A percentile compares a stretch with the other conserved stretches of the same genome.
phyloP scores from a whole-genome alignment of 441 rosid genomes.

The Gossypium trilobum region DNA sequence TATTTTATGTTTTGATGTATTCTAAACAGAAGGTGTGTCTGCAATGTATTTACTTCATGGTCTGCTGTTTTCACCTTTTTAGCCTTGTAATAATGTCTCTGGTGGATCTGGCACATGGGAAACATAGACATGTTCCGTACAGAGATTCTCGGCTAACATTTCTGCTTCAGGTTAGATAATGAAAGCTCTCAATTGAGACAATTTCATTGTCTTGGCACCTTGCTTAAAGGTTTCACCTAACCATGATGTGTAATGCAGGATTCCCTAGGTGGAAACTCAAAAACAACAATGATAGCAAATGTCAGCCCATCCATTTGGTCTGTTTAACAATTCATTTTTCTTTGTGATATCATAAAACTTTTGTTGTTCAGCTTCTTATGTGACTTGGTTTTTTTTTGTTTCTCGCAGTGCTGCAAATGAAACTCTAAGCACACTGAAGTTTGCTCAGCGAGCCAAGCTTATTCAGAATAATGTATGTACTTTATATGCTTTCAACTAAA shows the following conservation, averaged over 20 bases:
- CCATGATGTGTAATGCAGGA: constrained; percentile 46
- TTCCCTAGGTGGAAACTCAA: constrained; percentile 91
- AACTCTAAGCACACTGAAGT: constrained; percentile 89
- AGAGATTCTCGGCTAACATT: constrained; percentile 96
- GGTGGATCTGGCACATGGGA: constrained; percentile 93
- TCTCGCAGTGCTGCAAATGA: constrained; percentile 72
- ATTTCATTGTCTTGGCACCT: constrained; percentile 3
- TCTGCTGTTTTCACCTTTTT: constrained; percentile 21
- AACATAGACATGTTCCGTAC: constrained; percentile 86
- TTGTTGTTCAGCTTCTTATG: constrained; percentile 9
- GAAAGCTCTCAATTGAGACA: constrained; percentile 15
- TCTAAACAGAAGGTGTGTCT: not conserved
- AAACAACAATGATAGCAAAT: constrained; percentile 89
- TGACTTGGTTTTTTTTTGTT: constrained; percentile 15
- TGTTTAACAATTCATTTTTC: constrained; percentile 20
- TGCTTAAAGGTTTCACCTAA: constrained; percentile 15
- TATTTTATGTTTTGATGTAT: constrained; percentile 5
- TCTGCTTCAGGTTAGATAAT: constrained; percentile 68
- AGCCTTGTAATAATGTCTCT: constrained; percentile 94
- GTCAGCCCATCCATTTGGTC: constrained; percentile 90
- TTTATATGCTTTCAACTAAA: constrained; percentile 13
- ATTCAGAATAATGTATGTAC: constrained; percentile 74
- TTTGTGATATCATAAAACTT: not conserved
- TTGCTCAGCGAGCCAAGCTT: constrained; percentile 94
- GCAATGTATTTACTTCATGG: constrained; percentile 16